Evolutionary conservation across 306 rosid species (phyloP), one percentile per base, ranked within the genome.

Genomic region (Cicer cuneatum): DNA sequence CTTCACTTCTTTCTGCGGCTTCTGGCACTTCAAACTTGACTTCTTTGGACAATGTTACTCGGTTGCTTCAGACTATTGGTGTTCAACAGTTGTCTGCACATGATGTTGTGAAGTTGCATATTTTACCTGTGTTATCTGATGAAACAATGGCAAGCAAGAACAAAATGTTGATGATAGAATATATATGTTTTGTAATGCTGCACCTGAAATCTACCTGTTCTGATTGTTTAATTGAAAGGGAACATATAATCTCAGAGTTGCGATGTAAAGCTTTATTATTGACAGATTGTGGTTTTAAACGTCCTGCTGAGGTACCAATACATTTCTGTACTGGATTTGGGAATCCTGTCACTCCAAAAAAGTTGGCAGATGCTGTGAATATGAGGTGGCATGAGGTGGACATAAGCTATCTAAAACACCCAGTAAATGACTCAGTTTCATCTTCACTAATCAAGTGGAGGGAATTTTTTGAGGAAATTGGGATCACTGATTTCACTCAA

Each of bases 1-100:
- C 94, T 69, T 83, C 85, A 29, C 89, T 93, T 71, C 83, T 91
- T 56, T 81, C 88, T 52, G 67, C 87, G 66, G 81, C 87, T 61
- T 47, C 87, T 53, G 93, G 82, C 83, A 73, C 87, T 52, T 67
- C 84, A 15, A 65, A 54, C 74, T 77, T 68, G 61, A 63, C 78
- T 10, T 29, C 77, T 15, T 68, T 80, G 67, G 88, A 85, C 73
- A 93, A 87, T 77, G 71, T 87, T 73, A 80, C 83, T 37, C 80
- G 74, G 66, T 77, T 93, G 84, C 92, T 93, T 73, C 82, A 76
- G 59, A 83, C 80, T 80, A 81, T 93, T 71, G 98, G 98, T 54
- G 92, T 91, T 75, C 96, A 91, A 56, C 86, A 66, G 78, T 83
- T 93, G 86, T 93, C 97, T 79, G 91, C 84, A 8, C 98, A 93